These are phyloP conservation scores for Vigna trinervia DNA, from an alignment of 306 rosid species.

Conservation along the genomic window DNA sequence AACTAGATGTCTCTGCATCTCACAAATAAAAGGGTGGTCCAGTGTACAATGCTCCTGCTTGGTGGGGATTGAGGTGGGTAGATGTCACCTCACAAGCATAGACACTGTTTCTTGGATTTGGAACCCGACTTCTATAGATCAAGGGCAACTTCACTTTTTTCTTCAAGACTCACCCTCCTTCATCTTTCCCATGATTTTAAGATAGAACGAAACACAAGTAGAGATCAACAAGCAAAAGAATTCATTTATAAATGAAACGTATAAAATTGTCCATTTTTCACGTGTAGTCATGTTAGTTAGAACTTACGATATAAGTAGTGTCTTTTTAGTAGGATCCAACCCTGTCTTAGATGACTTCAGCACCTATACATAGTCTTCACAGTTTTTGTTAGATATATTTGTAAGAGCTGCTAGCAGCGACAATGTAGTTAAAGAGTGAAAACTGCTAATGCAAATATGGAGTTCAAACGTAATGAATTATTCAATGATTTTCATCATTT, in stretches of 20 bases:
- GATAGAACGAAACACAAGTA: conserved; percentile 13
- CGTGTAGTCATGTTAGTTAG: not conserved
- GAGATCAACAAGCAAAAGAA: not conserved
- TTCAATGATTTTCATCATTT: conserved; percentile 1
- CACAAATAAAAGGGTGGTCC: not conserved
- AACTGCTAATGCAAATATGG: not conserved
- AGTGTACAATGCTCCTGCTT: not conserved
- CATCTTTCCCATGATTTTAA: not conserved
- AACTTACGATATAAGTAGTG: not conserved
- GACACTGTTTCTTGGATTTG: not conserved
- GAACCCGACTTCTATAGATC: not conserved
- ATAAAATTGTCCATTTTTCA: conserved; percentile 1
- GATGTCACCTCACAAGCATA: not conserved
- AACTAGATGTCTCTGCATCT: not conserved
- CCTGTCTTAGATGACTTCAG: not conserved
- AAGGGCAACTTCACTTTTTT: not conserved
- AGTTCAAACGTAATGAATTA: conserved; percentile 26
- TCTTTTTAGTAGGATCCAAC: conserved; percentile 13
- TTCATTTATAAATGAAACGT: conserved; percentile 3
- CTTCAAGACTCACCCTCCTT: not conserved
- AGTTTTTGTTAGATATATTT: conserved; percentile 14
- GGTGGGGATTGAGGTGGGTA: not conserved
- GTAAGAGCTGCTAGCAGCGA: not conserved
- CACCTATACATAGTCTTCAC: not conserved
- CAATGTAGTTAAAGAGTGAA: not conserved